Conservation (phyloP, 2,329 filamentous ascomycete species). For the Aspergillus novofumigatus region DNA sequence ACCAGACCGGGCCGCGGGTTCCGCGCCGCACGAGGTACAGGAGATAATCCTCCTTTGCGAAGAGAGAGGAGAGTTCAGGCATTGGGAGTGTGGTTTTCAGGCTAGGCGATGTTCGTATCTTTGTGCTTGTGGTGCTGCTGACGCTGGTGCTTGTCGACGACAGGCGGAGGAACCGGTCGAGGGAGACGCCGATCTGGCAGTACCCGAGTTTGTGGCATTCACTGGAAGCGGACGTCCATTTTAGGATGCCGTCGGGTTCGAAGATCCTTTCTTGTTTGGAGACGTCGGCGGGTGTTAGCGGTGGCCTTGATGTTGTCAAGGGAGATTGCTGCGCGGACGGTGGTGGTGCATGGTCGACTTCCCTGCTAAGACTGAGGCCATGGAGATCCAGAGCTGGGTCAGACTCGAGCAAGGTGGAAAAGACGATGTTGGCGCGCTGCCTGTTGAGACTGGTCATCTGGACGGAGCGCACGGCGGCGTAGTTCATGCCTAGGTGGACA, state of each 20-base stretch:
- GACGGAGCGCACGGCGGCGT: conserved; percentile 77
- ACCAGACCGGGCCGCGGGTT: conserved; percentile 20
- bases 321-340: neutral
- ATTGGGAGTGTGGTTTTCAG: conserved; percentile 38
- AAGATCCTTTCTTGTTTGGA: conserved; percentile 57
- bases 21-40: conserved; percentile 50
- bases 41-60: conserved; percentile 54
- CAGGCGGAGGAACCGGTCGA: conserved; percentile 31
- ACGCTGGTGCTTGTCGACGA: neutral
- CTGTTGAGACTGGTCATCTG: conserved; percentile 80
- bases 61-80: conserved; percentile 49
- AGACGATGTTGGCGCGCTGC: conserved; percentile 77
- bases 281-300: conserved; percentile 61
- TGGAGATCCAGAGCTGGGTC: conserved; percentile 19
- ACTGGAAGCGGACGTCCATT: conserved; percentile 37
- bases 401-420: conserved; percentile 52
- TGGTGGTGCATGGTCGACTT: neutral
- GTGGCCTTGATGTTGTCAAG: conserved; percentile 6
- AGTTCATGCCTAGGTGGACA: conserved; percentile 79
- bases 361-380: neutral
- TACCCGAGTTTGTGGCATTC: conserved; percentile 40
- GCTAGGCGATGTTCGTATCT: neutral
- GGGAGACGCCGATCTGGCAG: conserved; percentile 51
- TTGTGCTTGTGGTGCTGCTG: conserved; percentile 11
- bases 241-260: conserved; percentile 63